Evolutionary conservation across 768 basidiomycete species (phyloP), one percentile per base, ranked within the genome.

Genomic region (Russula ochroleuca): DNA sequence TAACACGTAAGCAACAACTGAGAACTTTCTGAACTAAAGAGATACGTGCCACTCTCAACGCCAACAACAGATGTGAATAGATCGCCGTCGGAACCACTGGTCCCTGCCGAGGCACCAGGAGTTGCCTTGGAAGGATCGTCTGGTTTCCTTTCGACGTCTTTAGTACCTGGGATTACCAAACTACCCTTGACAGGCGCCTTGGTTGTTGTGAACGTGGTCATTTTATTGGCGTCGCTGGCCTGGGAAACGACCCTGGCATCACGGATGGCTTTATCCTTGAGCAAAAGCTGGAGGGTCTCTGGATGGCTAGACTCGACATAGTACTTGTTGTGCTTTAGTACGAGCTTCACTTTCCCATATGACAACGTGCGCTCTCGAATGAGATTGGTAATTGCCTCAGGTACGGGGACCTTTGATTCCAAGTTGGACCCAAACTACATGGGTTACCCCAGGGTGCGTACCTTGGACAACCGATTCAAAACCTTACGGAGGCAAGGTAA

Each of bases 291-390:
- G 31, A 98, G 80, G 13, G 93, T 94, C 60, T 98, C 95, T 2
- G 95, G 94, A 70, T 97, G 92, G 68, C 86, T 90, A 33, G 94
- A 96, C 74, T 99, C 97, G 70, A 99, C 92, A 70, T 84, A 98
- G 75, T 98, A 98, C 70, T 89, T 92, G 81, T 98, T 98, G 73
- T 98, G 90, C 73, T 99, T 98, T 68, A 99, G 78, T 8, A 99
- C 97, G 53, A 99, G 85, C 72, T 98, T 96, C 74, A 98, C 92
- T 78, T 99, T 99, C 57, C 97, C 97, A 70, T 98, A 98, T 57
- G 95, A 97, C 61, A 94, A 76, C 0, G 97, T 99, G 67, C 95
- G 90, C 66, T 92, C 89, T 69, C 91, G 87, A 69, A 99, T 98
- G 71, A 94, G 92, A 13, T 82, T 79, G 53, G 87, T 83, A 68